Evolutionary conservation across 176 grass and related monocot genomes (phyloP).

Genomic region (sorghum (Sorghum bicolor)): DNA sequence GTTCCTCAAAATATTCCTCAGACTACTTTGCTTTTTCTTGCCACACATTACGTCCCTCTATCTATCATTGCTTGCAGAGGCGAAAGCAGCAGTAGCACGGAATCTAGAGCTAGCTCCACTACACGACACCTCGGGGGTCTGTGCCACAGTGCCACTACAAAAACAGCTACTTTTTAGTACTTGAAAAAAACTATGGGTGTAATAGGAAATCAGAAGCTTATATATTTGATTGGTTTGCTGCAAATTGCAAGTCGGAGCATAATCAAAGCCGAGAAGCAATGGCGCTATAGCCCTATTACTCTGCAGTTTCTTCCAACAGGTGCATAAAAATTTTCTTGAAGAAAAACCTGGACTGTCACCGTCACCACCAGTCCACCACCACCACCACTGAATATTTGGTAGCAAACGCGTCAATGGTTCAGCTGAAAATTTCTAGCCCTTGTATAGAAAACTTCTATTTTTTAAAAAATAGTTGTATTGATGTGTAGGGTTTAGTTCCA

Average conservation of each 20-base stretch:
- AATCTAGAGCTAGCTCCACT: slow-evolving; percentile 34
- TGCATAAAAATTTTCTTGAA: neutral
- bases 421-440: neutral
- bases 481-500: slow-evolving; percentile 15
- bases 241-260: neutral
- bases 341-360: neutral
- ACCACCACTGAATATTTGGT: neutral
- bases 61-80: slow-evolving; percentile 16
- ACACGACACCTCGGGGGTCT: slow-evolving; percentile 26
- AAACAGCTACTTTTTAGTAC: neutral
- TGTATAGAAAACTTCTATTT: neutral
- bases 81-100: slow-evolving; percentile 29
- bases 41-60: neutral
- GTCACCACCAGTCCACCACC: neutral
- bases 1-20: neutral
- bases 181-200: neutral
- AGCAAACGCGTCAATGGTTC: neutral
- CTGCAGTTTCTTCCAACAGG: neutral
- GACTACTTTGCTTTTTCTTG: slow-evolving; percentile 20
- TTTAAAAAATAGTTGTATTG: neutral
- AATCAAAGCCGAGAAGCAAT: neutral
- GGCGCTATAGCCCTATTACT: neutral
- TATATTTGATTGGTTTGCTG: neutral
- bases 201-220: neutral
- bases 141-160: slow-evolving; percentile 9